Conservation (phyloP, 2,329 filamentous ascomycete genomes). For the Lithohypha guttulata region DNA sequence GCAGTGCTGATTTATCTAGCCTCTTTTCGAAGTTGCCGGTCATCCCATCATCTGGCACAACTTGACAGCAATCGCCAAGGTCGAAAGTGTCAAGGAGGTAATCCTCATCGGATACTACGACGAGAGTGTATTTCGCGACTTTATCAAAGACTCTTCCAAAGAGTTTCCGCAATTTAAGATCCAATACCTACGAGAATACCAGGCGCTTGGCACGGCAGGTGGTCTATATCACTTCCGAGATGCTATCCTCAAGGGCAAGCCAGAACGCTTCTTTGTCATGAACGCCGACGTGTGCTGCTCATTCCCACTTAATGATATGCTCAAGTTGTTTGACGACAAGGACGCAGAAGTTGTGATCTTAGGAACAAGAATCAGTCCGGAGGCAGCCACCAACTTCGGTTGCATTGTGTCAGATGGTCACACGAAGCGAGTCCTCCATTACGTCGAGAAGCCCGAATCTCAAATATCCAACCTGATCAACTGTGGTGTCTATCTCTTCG, state of each 20-base stretch:
- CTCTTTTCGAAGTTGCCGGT: slow-evolving; percentile 94
- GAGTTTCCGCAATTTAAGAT: slow-evolving; percentile 82
- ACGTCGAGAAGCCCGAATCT: slow-evolving; percentile 97
- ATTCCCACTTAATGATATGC: slow-evolving; percentile 92
- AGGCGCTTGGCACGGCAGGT: slow-evolving; percentile 87
- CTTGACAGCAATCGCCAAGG: slow-evolving; percentile 79
- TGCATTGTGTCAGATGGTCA: slow-evolving; percentile 94
- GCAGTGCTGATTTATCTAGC: slow-evolving; percentile 46
- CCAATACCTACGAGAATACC: slow-evolving; percentile 95
- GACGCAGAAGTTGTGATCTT: slow-evolving; percentile 94
- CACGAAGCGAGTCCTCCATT: slow-evolving; percentile 91
- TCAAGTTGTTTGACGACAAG: slow-evolving; percentile 84
- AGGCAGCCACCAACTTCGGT: slow-evolving; percentile 89
- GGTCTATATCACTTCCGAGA: slow-evolving; percentile 99
- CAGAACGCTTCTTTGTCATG: slow-evolving; percentile 90
- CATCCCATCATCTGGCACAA: slow-evolving; percentile 99
- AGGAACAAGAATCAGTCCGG: slow-evolving; percentile 80
- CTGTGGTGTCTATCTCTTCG: slow-evolving; percentile 96
- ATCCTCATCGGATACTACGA: slow-evolving; percentile 99
- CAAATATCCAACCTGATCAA: slow-evolving; percentile 98
- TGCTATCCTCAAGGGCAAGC: slow-evolving; percentile 89
- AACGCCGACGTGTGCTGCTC: slow-evolving; percentile 99
- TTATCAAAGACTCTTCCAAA: slow-evolving; percentile 80
- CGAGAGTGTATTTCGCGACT: slow-evolving; percentile 91
- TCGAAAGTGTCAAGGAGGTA: slow-evolving; percentile 87